These are phyloP conservation scores for Ceratocystis variospora DNA, from an alignment of 2,329 filamentous ascomycete species.

Conservation along the genomic window DNA sequence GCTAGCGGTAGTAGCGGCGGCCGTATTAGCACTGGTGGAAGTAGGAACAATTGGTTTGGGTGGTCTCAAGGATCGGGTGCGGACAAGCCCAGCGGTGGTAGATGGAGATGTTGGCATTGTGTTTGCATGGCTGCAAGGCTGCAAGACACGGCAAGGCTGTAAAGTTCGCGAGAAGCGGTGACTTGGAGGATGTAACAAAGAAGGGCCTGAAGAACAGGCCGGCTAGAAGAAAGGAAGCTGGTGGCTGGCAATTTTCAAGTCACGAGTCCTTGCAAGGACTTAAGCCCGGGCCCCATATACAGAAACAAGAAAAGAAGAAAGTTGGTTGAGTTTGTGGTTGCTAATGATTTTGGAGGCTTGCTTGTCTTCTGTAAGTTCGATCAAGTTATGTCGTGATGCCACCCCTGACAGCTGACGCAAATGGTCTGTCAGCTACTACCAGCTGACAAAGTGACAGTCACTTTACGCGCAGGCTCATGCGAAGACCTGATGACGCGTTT, in stretches of 20 bases:
- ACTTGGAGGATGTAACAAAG: neutral
- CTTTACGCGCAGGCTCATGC: neutral
- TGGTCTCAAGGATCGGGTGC: slow-evolving; percentile 15
- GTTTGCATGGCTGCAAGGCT: slow-evolving; percentile 14
- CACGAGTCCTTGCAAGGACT: slow-evolving; percentile 1
- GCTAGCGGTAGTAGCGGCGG: neutral
- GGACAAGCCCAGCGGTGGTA: slow-evolving; percentile 11
- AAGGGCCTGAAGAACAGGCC: neutral
- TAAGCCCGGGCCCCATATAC: neutral
- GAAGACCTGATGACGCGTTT: neutral
- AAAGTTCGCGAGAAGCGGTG: neutral
- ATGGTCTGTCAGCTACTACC: neutral
- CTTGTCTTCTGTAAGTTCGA: neutral
- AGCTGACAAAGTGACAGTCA: neutral
- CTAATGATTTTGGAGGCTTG: neutral
- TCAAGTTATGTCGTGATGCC: too few relatives aligned
- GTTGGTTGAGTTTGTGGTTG: neutral
- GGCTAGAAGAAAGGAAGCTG: neutral
- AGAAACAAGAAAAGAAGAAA: neutral
- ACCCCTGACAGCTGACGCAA: neutral
- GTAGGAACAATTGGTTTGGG: slow-evolving; percentile 7
- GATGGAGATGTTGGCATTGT: slow-evolving; percentile 13
- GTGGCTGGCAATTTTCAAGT: neutral
- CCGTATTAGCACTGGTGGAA: neutral
- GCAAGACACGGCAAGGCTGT: slow-evolving; percentile 2